These are phyloP conservation scores for Trichoderma gamsii DNA, from an alignment of 495 filamentous ascomycete species.

Conservation along the genomic window DNA sequence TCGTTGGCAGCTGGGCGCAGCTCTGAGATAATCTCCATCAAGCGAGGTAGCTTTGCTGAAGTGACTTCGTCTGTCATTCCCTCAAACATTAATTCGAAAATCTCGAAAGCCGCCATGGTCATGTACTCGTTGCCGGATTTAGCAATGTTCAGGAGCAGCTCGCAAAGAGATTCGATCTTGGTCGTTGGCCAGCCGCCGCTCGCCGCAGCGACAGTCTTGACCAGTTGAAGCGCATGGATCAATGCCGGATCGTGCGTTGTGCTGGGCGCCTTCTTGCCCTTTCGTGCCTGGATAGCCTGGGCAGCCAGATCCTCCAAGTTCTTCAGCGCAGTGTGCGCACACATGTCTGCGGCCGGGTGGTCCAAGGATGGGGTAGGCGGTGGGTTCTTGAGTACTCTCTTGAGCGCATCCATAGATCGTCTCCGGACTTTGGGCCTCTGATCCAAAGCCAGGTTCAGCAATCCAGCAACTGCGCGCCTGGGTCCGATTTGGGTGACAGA, in stretches of 20 bases:
- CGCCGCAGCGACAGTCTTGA: constrained; percentile 77
- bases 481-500: constrained; percentile 78
- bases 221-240: constrained; percentile 84
- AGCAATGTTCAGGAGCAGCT: constrained; percentile 80
- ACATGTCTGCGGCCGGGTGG: constrained; percentile 92
- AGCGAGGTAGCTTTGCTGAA: constrained; percentile 77
- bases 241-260: constrained; percentile 68
- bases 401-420: constrained; percentile 83
- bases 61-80: constrained; percentile 82
- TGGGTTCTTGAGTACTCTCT: constrained; percentile 70
- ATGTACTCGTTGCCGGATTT: constrained; percentile 87
- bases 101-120: constrained; percentile 90
- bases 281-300: constrained; percentile 52
- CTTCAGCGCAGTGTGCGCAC: constrained; percentile 78
- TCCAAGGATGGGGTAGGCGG: constrained; percentile 87
- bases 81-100: constrained; percentile 92
- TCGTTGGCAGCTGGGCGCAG: constrained; percentile 85
- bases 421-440: constrained; percentile 92
- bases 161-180: constrained; percentile 87
- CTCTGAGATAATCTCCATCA: constrained; percentile 81
- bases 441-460: constrained; percentile 76
- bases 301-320: constrained; percentile 64
- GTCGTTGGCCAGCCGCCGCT: constrained; percentile 95
- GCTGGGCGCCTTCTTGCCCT: constrained; percentile 58
- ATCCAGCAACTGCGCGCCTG: constrained; percentile 79